Conservation (phyloP, 2,329 filamentous ascomycete species). For the Cercospora citrullina region DNA sequence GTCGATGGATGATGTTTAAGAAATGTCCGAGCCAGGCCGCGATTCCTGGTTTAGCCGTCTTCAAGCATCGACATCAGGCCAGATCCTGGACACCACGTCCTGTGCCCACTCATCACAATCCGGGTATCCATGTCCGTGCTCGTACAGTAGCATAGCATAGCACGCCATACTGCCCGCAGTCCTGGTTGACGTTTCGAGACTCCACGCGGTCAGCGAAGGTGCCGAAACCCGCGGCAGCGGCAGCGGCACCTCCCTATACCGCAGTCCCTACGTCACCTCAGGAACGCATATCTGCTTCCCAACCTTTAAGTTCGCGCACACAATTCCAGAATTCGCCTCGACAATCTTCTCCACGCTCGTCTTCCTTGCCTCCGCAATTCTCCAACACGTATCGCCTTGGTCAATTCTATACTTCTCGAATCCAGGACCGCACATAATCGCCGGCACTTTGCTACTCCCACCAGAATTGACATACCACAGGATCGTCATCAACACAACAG, state of each 20-base stretch:
- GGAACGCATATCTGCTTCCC: slow-evolving; percentile 20
- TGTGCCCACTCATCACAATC: background rate
- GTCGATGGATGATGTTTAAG: background rate
- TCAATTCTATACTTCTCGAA: slow-evolving; percentile 17
- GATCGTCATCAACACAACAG: slow-evolving; percentile 15
- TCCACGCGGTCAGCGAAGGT: background rate
- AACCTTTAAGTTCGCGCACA: slow-evolving; percentile 16
- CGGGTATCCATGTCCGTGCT: background rate
- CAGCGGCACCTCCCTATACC: background rate
- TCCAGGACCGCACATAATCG: slow-evolving; percentile 13
- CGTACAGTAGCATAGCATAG: background rate
- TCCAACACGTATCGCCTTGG: slow-evolving; percentile 25
- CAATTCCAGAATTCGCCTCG: slow-evolving; percentile 18
- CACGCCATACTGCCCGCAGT: background rate
- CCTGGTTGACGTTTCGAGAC: background rate
- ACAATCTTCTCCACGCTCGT: slow-evolving; percentile 18
- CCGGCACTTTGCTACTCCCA: background rate
- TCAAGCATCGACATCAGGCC: background rate
- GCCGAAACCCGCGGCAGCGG: background rate
- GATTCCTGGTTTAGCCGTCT: background rate
- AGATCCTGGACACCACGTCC: background rate
- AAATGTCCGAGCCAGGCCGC: background rate
- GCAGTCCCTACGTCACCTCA: background rate
- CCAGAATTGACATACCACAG: slow-evolving; percentile 20
- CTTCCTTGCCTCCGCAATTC: slow-evolving; percentile 18